These are phyloP conservation scores for Cryphonectria japonica DNA, from an alignment of 2,329 filamentous ascomycete genomes.

Conservation along the genomic window DNA sequence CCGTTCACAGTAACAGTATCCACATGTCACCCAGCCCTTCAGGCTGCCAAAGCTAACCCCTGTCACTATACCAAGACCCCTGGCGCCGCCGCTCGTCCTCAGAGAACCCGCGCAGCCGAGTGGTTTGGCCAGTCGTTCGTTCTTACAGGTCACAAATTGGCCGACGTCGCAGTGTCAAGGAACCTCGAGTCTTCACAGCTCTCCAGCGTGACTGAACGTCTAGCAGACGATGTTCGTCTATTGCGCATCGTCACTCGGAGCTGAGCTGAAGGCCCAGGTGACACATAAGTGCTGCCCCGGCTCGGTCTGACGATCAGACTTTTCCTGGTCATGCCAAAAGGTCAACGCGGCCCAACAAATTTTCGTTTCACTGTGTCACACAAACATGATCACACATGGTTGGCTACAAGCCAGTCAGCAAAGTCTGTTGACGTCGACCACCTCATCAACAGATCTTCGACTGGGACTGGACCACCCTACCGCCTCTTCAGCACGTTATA, in stretches of 20 bases:
- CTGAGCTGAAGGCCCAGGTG: neutral
- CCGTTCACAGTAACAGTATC: slow-evolving; percentile 7
- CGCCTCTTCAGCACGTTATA: neutral
- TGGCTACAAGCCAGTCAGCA: slow-evolving; percentile 24
- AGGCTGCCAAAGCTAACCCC: neutral
- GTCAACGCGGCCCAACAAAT: slow-evolving; percentile 13
- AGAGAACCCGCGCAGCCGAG: no score
- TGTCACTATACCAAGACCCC: slow-evolving; percentile 19
- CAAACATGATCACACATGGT: slow-evolving; percentile 4
- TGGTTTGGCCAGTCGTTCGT: neutral
- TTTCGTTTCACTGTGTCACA: slow-evolving; percentile 16
- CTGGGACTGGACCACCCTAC: neutral
- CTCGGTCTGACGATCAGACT: neutral
- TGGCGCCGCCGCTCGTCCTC: neutral
- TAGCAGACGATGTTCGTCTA: neutral
- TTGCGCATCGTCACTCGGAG: neutral
- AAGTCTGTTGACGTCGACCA: slow-evolving; percentile 14
- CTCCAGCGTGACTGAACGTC: neutral
- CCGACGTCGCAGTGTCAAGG: neutral
- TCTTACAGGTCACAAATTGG: neutral
- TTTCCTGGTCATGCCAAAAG: neutral
- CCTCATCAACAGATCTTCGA: slow-evolving; percentile 6
- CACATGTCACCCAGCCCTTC: slow-evolving; percentile 5
- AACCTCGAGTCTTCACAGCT: neutral
- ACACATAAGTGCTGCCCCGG: neutral